Evolutionary conservation across 2,329 filamentous ascomycete genomes (phyloP), one percentile per base, ranked within the genome.

Genomic region (Sporothrix pallida): DNA sequence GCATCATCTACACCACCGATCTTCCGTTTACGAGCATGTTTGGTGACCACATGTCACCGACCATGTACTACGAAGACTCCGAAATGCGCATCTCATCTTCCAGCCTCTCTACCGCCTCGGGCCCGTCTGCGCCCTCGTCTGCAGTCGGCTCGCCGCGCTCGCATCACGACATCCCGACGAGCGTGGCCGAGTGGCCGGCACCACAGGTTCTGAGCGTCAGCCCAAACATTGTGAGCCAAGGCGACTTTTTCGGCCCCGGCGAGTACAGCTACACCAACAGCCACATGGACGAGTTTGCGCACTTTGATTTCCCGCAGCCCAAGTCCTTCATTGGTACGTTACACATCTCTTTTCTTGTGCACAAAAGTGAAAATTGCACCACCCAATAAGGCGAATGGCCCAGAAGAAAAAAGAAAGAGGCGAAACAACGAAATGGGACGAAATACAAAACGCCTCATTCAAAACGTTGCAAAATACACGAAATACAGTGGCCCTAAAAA

Each of bases 131-230:
- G 3, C 85, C 90, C 7, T 92, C 90, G 0, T 92, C 91, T 9
- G 89, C 88, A 72, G 87, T 90, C 75, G 90, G 90, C 73, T 93
- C 91, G 26, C 91, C 91, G 37, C 88, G 89, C 78, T 90, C 90
- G 1, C 86, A 87, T 76, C 86, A 88, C 78, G 86, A 87, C 73
- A 87, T 88, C 77, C 81, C 87, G 76, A 87, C 87, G 75, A 84
- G 84, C 78, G 85, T 88, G 70, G 84, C 89, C 63, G 88, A 90
- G 74, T 92, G 90, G 88, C 81, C 85, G 76, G 81, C 84, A 74
- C 80, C 83, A 74, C 82, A 87, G 70, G 86, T 86, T 71, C 83
- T 92, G 50, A 88, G 86, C 70, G 84, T 92, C 72, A 88, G 87
- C 76, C 90, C 91, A 44, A 83, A 85, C 78, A 92, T 93, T 75